Conservation (phyloP, 495 filamentous ascomycete genomes). For the Glarea lozoyensis region DNA sequence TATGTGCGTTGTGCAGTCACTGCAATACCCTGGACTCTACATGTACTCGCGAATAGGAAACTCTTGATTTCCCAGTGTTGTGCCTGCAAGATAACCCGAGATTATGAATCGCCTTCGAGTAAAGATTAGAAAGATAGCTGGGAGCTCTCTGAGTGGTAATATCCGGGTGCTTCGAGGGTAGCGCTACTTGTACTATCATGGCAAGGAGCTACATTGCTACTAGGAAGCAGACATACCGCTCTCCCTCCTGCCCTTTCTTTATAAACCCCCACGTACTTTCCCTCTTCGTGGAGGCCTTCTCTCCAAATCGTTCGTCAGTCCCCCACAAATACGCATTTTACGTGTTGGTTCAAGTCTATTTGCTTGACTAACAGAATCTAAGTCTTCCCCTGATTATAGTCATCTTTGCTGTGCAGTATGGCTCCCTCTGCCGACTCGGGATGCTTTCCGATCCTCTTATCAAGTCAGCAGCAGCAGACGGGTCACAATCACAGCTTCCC, state of each 20-base stretch:
- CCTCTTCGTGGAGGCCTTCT: slow-evolving; percentile 9
- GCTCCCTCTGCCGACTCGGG: slow-evolving; percentile 14
- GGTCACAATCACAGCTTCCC: background rate
- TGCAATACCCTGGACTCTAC: background rate
- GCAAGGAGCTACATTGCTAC: background rate
- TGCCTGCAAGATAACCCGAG: slow-evolving; percentile 4
- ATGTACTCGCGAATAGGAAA: background rate
- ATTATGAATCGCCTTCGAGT: slow-evolving; percentile 5
- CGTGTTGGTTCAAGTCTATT: background rate
- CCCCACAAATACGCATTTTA: no score
- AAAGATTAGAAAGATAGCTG: slow-evolving; percentile 10
- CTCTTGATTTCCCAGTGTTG: background rate
- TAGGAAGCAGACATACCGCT: background rate
- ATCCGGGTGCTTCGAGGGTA: background rate
- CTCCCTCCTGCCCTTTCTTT: background rate
- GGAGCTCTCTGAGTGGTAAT: slow-evolving; percentile 6
- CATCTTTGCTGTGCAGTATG: slow-evolving; percentile 1
- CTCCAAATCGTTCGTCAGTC: background rate
- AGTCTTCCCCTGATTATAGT: slow-evolving; percentile 1
- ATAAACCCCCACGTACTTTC: slow-evolving; percentile 7
- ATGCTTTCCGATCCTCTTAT: slow-evolving; percentile 4
- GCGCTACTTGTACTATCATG: background rate
- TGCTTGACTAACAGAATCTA: slow-evolving; percentile 8
- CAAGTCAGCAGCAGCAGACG: slow-evolving; percentile 2
- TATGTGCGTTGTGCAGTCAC: background rate